Evolutionary conservation across 148 eudicot species (phyloP).

Genomic region (Rhododendron ovatum): DNA sequence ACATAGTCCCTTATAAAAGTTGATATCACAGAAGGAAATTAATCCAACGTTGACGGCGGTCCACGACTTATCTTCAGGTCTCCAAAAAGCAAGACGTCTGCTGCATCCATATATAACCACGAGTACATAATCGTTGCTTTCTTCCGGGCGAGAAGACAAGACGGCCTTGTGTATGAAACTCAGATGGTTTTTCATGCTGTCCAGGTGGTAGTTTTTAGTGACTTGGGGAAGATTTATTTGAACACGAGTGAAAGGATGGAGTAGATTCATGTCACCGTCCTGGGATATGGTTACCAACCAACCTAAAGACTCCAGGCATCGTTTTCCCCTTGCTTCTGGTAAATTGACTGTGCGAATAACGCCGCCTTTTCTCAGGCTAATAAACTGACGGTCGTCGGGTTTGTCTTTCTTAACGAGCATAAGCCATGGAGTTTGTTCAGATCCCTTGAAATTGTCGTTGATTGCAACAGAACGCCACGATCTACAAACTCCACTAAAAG

Average conservation of each 20-base stretch:
- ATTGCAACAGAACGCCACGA: not conserved
- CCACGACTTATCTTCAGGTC: not conserved
- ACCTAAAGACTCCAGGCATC: not conserved
- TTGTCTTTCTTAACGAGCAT: not conserved
- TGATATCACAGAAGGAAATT: not conserved
- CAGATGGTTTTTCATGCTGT: not conserved
- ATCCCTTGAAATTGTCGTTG: not conserved
- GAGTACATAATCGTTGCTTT: not conserved
- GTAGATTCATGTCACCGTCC: not conserved
- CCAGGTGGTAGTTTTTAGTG: not conserved
- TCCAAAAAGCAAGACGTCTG: not conserved
- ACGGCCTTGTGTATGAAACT: not conserved
- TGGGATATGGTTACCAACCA: not conserved
- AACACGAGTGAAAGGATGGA: slow-evolving; percentile 2
- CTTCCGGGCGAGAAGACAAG: slow-evolving; percentile 4
- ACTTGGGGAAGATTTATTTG: not conserved
- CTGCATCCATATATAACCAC: not conserved
- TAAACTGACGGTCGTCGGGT: not conserved
- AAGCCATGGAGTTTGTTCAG: slow-evolving; percentile 1
- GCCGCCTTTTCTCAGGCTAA: not conserved
- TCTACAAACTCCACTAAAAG: not conserved
- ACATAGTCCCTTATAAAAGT: not conserved
- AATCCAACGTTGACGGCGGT: not conserved
- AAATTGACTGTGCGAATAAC: not conserved
- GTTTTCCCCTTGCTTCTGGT: slow-evolving; percentile 4